A percentile compares a stretch with the other conserved stretches of the same genome.
Conservation (phyloP, 1,284 basidiomycete genomes). For the Irpex sp. region DNA sequence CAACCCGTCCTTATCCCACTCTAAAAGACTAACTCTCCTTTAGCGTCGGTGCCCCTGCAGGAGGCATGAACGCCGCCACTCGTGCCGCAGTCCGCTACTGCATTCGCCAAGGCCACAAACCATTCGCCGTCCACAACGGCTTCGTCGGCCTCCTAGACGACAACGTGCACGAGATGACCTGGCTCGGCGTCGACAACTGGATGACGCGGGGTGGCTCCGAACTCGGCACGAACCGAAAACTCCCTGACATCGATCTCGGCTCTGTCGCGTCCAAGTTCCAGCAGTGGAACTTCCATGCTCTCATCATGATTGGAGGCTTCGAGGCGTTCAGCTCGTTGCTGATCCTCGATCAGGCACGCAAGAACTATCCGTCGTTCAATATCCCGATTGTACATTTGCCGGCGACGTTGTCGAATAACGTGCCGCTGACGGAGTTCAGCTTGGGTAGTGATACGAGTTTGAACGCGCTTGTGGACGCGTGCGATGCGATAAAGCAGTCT, state of each 20-base stretch:
- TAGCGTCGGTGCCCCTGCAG: constrained; percentile 94
- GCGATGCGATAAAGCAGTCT: constrained; percentile 97
- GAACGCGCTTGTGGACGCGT: constrained; percentile 96
- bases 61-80: constrained; percentile 98
- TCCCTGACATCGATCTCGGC: constrained; percentile 86
- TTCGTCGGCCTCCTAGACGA: constrained; percentile 93
- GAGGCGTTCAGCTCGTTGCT: constrained; percentile 86
- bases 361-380: constrained; percentile 86
- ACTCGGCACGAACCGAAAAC: constrained; percentile 90
- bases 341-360: constrained; percentile 77
- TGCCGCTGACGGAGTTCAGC: constrained; percentile 95
- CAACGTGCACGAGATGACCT: constrained; percentile 82
- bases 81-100: constrained; percentile 94
- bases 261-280: constrained; percentile 89
- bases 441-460: constrained; percentile 94
- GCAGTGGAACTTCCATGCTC: constrained; percentile 75
- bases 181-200: constrained; percentile 98
- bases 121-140: constrained; percentile 91
- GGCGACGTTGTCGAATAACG: constrained; percentile 97
- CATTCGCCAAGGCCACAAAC: constrained; percentile 86
- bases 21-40: not conserved
- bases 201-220: constrained; percentile 97
- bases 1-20: not conserved
- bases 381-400: constrained; percentile 93
- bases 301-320: constrained; percentile 94